Evolutionary conservation across 2,329 filamentous ascomycete species (phyloP).

Genomic region (Elsinoe batatas): DNA sequence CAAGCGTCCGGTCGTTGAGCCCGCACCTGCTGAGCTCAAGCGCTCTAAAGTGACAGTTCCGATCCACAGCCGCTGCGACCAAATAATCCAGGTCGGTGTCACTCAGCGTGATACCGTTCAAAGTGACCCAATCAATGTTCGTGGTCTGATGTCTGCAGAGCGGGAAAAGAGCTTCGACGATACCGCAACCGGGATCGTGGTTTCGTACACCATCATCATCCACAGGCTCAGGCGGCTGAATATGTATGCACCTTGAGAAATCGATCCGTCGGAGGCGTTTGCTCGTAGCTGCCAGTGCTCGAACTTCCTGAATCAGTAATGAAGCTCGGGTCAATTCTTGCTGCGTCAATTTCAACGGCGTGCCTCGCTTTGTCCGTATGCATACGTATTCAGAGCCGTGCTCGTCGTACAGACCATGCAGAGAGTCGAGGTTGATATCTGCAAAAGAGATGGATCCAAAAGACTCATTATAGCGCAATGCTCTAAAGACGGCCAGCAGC

Average conservation of each 20-base stretch:
- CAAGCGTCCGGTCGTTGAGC: constrained; percentile 47
- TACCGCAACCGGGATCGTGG: constrained; percentile 56
- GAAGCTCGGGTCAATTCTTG: constrained; percentile 47
- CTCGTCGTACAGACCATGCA: constrained; percentile 52
- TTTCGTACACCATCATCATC: constrained; percentile 36
- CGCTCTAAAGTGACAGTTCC: constrained; percentile 54
- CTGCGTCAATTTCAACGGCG: constrained; percentile 44
- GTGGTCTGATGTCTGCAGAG: constrained; percentile 58
- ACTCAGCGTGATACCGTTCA: constrained; percentile 60
- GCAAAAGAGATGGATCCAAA: constrained; percentile 60
- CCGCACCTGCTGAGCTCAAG: constrained; percentile 58
- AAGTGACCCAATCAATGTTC: constrained; percentile 59
- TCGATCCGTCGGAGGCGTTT: constrained; percentile 53
- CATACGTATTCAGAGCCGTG: constrained; percentile 55
- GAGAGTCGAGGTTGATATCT: constrained; percentile 51
- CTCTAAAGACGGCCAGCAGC: constrained; percentile 59
- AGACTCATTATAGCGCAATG: constrained; percentile 60
- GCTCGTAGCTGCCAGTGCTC: constrained; percentile 57
- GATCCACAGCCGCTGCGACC: constrained; percentile 58
- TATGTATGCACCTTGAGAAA: constrained; percentile 52
- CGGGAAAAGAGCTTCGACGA: constrained; percentile 59
- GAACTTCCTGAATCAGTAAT: constrained; percentile 57
- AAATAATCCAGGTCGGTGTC: constrained; percentile 60
- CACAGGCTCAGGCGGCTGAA: constrained; percentile 38
- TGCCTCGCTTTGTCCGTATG: constrained; percentile 45